These are phyloP conservation scores for Cladosporium colombiae DNA, from an alignment of 2,329 filamentous ascomycete genomes.

Conservation along the genomic window DNA sequence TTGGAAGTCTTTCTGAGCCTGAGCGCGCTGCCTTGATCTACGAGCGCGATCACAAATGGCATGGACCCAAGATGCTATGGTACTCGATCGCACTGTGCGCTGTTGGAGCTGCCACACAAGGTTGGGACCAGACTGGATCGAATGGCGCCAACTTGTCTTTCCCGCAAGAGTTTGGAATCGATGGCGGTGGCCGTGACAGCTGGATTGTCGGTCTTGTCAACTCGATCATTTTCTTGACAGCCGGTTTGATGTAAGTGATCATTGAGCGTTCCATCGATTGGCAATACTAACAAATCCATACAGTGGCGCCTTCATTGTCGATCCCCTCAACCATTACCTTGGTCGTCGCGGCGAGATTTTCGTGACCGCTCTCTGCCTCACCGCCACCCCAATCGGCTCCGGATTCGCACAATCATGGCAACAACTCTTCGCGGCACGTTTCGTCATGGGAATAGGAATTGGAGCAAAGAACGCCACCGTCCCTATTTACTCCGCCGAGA, in stretches of 20 bases:
- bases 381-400: slow-evolving; percentile 68
- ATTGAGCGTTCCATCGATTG: background rate
- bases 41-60: slow-evolving; percentile 69
- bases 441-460: slow-evolving; percentile 67
- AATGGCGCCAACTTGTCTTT: slow-evolving; percentile 37
- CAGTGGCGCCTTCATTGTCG: slow-evolving; percentile 55
- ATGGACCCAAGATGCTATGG: slow-evolving; percentile 62
- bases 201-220: slow-evolving; percentile 49
- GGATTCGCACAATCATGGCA: slow-evolving; percentile 60
- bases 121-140: slow-evolving; percentile 36
- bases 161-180: slow-evolving; percentile 31
- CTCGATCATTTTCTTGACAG: slow-evolving; percentile 54
- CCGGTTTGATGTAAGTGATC: slow-evolving; percentile 35
- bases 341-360: slow-evolving; percentile 42
- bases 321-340: slow-evolving; percentile 35
- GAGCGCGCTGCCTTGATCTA: slow-evolving; percentile 62
- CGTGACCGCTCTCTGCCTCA: slow-evolving; percentile 51
- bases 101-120: slow-evolving; percentile 35
- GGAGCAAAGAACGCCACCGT: slow-evolving; percentile 48
- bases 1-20: slow-evolving; percentile 60
- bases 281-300: background rate
- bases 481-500: slow-evolving; percentile 45
- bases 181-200: slow-evolving; percentile 11
- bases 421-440: slow-evolving; percentile 62
- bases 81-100: slow-evolving; percentile 57